phyloP scores from a whole-genome alignment of 2,329 filamentous ascomycete genomes.

The Domatiomyces globalis region DNA sequence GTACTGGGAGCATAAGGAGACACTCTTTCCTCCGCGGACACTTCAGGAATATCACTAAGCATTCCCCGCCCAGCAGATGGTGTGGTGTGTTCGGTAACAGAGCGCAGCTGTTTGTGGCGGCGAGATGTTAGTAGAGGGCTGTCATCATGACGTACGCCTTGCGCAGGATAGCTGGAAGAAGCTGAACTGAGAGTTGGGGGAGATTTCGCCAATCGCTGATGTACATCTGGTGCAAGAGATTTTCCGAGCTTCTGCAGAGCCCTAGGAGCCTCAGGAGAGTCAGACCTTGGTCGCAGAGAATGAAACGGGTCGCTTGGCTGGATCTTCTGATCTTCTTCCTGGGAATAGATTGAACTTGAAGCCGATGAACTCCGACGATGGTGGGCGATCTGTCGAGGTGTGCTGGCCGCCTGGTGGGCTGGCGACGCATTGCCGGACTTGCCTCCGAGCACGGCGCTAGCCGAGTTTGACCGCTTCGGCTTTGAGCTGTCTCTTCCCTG shows the following conservation, averaged over 20 bases:
- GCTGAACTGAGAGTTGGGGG: not conserved
- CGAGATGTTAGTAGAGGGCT: not conserved
- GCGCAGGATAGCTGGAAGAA: not conserved
- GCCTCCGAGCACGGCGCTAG: not conserved
- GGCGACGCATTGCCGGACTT: not conserved
- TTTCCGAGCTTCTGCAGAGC: not conserved
- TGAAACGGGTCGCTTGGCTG: not conserved
- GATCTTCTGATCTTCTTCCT: not conserved
- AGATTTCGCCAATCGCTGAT: not conserved
- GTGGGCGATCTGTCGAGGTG: not conserved
- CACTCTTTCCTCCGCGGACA: conserved; percentile 1
- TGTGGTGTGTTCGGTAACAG: not conserved
- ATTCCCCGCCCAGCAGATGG: conserved; percentile 6
- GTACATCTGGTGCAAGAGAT: not conserved
- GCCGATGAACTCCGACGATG: not conserved
- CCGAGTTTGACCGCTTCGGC: not conserved
- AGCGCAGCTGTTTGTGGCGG: not conserved
- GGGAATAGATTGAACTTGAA: not conserved
- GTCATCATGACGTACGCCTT: not conserved
- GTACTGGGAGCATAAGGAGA: conserved; percentile 7
- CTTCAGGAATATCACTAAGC: conserved; percentile 12
- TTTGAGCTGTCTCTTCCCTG: not conserved
- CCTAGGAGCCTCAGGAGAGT: not conserved
- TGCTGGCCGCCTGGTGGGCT: no score
- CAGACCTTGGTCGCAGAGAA: not conserved